These are phyloP conservation scores for Pleurotus ostreatus DNA, from an alignment of 768 basidiomycete species.

Conservation along the genomic window DNA sequence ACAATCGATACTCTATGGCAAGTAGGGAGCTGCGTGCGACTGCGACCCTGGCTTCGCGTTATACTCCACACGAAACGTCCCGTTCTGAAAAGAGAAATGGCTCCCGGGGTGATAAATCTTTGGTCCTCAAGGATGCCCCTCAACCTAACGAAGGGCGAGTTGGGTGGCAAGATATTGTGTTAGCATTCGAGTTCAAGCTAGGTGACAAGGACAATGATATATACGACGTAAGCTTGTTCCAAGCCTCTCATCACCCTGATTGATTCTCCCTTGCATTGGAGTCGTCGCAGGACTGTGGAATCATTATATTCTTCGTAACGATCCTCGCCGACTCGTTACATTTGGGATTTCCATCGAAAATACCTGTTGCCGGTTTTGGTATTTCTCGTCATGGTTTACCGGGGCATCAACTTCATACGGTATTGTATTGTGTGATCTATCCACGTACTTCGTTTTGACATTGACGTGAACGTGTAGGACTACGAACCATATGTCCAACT, in stretches of 20 bases:
- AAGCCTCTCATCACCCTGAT: background rate
- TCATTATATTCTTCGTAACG: slow-evolving; percentile 9
- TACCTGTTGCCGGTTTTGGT: slow-evolving; percentile 5
- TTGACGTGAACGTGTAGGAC: background rate
- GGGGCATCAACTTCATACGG: slow-evolving; percentile 1
- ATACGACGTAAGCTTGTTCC: background rate
- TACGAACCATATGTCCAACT: background rate
- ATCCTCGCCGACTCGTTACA: slow-evolving; percentile 4
- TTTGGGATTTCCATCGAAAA: slow-evolving; percentile 10
- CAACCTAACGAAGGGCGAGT: background rate
- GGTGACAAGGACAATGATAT: background rate
- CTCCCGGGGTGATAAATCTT: background rate
- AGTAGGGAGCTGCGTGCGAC: background rate
- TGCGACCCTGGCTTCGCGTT: background rate
- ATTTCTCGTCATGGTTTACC: slow-evolving; percentile 7
- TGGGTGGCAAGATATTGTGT: background rate
- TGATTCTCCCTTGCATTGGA: background rate
- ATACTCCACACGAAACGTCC: background rate
- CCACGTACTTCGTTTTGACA: background rate
- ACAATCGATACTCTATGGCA: background rate
- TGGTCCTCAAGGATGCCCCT: background rate
- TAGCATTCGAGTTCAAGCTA: background rate
- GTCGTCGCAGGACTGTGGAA: slow-evolving; percentile 1
- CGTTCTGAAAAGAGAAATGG: background rate
- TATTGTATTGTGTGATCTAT: background rate